Percentiles rank a stretch among this genome's conserved stretches.
phyloP scores from a whole-genome alignment of 371 early-diverging fungal genomes.

The Haplosporangium sp. region DNA sequence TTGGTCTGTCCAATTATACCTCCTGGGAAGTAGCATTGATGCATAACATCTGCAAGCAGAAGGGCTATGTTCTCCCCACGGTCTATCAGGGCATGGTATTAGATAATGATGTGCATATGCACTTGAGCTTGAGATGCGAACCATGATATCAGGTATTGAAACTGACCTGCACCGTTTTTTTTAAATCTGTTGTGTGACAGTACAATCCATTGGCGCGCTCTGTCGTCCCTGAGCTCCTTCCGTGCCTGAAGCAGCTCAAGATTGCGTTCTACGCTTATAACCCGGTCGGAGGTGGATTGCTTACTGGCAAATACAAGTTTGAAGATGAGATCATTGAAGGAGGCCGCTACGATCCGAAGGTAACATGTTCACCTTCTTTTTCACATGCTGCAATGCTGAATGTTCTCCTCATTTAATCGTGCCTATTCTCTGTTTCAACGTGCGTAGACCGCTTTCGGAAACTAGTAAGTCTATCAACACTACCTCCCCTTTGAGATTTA shows the following conservation, averaged over 20 bases:
- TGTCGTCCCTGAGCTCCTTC: conserved; percentile 17
- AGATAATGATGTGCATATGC: conserved; percentile 23
- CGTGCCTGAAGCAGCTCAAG: conserved; percentile 17
- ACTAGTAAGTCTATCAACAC: conserved; percentile 37
- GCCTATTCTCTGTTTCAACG: not conserved
- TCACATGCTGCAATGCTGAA: not conserved
- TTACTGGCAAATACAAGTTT: conserved; percentile 2
- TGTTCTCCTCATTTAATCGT: not conserved
- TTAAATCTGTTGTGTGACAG: conserved; percentile 14
- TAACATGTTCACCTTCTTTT: not conserved
- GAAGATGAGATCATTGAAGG: conserved; percentile 3
- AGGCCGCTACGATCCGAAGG: conserved; percentile 9
- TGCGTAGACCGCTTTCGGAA: conserved; percentile 48
- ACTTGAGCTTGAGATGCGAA: conserved; percentile 59
- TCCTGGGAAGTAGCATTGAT: conserved; percentile 63
- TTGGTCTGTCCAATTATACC: conserved; percentile 65
- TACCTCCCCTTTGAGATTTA: no score
- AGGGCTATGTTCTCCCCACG: conserved; percentile 60
- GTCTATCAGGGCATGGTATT: conserved; percentile 67
- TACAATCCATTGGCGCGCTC: conserved; percentile 70
- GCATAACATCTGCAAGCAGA: conserved; percentile 56
- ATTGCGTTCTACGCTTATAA: conserved; percentile 64
- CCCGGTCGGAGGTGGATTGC: conserved; percentile 48
- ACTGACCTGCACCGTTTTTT: not conserved
- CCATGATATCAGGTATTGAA: not conserved